Evolutionary conservation across 495 filamentous ascomycete species (phyloP).

Genomic region (Bacidia gigantensis): DNA sequence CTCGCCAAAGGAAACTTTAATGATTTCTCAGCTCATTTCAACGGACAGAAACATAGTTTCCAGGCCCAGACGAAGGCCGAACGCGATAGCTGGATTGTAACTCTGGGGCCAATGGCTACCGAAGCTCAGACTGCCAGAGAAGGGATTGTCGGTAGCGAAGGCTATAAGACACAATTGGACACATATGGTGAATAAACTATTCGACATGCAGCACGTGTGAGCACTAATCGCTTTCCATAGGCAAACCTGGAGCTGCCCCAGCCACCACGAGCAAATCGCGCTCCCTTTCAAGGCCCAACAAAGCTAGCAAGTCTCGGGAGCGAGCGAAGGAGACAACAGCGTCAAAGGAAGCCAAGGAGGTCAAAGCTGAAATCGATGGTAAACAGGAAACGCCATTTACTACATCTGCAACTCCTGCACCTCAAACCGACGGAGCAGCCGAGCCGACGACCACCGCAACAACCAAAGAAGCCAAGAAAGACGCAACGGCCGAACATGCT

Average conservation of each 20-base stretch:
- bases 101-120: slow-evolving; percentile 57
- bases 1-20: slow-evolving; percentile 53
- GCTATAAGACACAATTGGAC: slow-evolving; percentile 66
- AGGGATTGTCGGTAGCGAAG: slow-evolving; percentile 52
- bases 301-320: slow-evolving; percentile 36
- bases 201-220: not conserved
- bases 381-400: slow-evolving; percentile 22
- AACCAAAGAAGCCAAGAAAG: not conserved
- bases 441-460: slow-evolving; percentile 14
- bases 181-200: slow-evolving; percentile 40
- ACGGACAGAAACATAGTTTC: slow-evolving; percentile 82
- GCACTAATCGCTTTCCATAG: slow-evolving; percentile 22
- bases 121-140: slow-evolving; percentile 66
- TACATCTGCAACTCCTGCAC: slow-evolving; percentile 6
- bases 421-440: slow-evolving; percentile 17
- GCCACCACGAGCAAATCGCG: slow-evolving; percentile 30
- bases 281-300: slow-evolving; percentile 36
- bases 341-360: slow-evolving; percentile 27
- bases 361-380: slow-evolving; percentile 25
- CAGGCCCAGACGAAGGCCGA: slow-evolving; percentile 59
- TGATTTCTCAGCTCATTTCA: slow-evolving; percentile 74
- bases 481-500: not conserved
- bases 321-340: slow-evolving; percentile 25
- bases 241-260: slow-evolving; percentile 37
- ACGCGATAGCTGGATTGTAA: slow-evolving; percentile 80